Evolutionary conservation across 306 rosid genomes (phyloP).

Genomic region (Cyamopsis tetragonoloba): DNA sequence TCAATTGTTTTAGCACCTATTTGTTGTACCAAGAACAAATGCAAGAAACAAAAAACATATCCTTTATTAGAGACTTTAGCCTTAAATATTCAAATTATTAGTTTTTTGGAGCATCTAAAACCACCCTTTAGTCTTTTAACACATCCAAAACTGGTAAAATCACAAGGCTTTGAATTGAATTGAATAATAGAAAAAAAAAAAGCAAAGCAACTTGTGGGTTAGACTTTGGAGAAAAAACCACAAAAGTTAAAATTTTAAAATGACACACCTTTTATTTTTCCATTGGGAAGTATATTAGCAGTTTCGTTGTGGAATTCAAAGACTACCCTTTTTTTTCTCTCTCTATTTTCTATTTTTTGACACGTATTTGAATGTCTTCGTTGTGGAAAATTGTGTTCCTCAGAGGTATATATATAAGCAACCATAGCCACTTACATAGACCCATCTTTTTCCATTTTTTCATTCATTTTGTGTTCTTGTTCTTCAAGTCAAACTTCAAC

Average conservation of each 20-base stretch:
- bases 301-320: constrained; percentile 43
- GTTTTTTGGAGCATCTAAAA: too few relatives aligned
- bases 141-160: not conserved
- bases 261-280: not conserved
- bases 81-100: too few relatives aligned
- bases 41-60: not conserved
- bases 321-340: not conserved
- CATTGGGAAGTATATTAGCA: constrained; percentile 7
- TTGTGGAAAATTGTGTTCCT: constrained; percentile 8
- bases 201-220: constrained; percentile 54
- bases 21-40: not conserved
- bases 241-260: constrained; percentile 17
- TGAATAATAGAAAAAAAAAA: too few relatives aligned
- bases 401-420: constrained; percentile 19
- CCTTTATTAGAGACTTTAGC: not conserved
- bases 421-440: not conserved
- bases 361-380: constrained; percentile 48
- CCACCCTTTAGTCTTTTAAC: too few relatives aligned
- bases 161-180: constrained; percentile 48
- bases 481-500: constrained; percentile 6
- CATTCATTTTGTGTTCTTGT: not conserved
- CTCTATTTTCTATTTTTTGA: constrained; percentile 31
- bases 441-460: constrained; percentile 13
- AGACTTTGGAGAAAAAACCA: constrained; percentile 22
- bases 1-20: not conserved